Conservation (phyloP, 371 early-diverging fungal species). For the Mucor racemosus region DNA sequence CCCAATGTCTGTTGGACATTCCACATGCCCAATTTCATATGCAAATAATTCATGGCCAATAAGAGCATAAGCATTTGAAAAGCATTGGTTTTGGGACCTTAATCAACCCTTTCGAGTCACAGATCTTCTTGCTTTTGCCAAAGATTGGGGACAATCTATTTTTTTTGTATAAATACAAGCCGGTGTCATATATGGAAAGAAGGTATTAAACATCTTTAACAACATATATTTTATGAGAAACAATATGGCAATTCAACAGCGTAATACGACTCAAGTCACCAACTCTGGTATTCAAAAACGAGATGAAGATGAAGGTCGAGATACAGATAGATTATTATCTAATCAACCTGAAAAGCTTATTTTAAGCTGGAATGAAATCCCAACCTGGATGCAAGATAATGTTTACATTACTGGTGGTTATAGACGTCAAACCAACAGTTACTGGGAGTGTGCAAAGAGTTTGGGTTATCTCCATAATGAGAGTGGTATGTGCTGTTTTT, state of each 20-base stretch:
- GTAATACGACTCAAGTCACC: neutral
- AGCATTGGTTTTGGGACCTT: neutral
- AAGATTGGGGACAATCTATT: neutral
- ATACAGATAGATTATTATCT: constrained; percentile 17
- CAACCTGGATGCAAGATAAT: constrained; percentile 79
- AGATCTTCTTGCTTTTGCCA: constrained; percentile 1
- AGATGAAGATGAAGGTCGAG: neutral
- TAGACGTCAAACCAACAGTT: constrained; percentile 77
- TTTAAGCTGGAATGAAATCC: constrained; percentile 56
- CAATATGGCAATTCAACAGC: constrained; percentile 17
- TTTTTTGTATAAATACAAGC: constrained; percentile 1
- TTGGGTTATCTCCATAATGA: constrained; percentile 90
- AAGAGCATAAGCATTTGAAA: neutral
- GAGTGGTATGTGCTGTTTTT: constrained; percentile 52
- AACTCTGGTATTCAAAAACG: neutral
- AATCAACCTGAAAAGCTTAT: constrained; percentile 13
- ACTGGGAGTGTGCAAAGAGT: constrained; percentile 72
- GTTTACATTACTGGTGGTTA: constrained; percentile 76
- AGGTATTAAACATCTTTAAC: neutral
- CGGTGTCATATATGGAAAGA: neutral
- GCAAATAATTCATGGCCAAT: neutral
- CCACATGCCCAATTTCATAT: neutral
- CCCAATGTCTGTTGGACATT: neutral
- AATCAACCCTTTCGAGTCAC: neutral
- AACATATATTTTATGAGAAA: neutral